Evolutionary conservation across 1,284 basidiomycete species (phyloP).

Genomic region (Ceratobasidium sp.): DNA sequence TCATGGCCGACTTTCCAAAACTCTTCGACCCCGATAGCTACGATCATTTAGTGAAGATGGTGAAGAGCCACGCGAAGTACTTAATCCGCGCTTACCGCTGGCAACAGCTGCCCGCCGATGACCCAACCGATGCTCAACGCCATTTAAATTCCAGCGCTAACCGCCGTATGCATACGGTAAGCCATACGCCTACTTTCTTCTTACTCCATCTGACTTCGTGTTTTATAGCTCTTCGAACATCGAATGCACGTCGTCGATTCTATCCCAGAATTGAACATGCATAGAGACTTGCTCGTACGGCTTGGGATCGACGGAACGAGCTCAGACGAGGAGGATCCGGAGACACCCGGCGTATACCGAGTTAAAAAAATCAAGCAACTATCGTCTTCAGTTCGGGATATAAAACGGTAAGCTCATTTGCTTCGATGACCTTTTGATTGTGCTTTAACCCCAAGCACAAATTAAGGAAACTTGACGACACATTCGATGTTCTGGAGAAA

Average conservation of each 20-base stretch:
- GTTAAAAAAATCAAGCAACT: not conserved
- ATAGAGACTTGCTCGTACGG: not conserved
- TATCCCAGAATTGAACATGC: not conserved
- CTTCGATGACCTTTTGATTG: not conserved
- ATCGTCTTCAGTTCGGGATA: not conserved
- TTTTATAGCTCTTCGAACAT: not conserved
- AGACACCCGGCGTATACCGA: not conserved
- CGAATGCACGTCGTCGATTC: not conserved
- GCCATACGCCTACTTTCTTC: no score
- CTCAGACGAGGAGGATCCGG: conserved; percentile 2
- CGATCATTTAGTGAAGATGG: not conserved
- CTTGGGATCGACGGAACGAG: conserved; percentile 9
- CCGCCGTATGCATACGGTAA: conserved; percentile 6
- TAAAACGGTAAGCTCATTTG: not conserved
- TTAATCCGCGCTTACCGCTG: not conserved
- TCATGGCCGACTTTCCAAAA: not conserved
- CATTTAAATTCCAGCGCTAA: not conserved
- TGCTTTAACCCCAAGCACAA: no score
- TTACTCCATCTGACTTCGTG: no score
- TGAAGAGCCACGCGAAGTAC: not conserved
- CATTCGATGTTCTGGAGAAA: not conserved
- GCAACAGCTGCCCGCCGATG: not conserved
- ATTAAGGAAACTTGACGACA: not conserved
- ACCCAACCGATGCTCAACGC: not conserved
- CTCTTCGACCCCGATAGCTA: not conserved